These are phyloP conservation scores for Zasmidium cellare DNA, from an alignment of 2,329 filamentous ascomycete genomes.

Conservation along the genomic window DNA sequence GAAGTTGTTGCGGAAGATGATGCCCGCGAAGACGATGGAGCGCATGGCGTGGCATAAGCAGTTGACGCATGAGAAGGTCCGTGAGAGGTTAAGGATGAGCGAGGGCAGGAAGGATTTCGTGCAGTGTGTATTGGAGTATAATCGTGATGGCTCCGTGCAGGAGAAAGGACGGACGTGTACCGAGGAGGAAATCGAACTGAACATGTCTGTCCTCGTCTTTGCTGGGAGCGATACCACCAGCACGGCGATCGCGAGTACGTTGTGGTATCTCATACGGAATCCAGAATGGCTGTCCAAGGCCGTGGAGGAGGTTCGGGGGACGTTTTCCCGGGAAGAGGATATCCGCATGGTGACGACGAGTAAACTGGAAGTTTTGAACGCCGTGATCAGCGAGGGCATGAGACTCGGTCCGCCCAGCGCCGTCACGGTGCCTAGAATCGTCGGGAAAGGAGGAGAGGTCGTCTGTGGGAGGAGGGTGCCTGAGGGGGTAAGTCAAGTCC, in stretches of 20 bases:
- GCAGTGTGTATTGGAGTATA: conserved; percentile 5
- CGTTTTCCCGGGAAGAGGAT: not conserved
- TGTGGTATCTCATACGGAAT: conserved; percentile 4
- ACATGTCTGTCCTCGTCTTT: conserved; percentile 7
- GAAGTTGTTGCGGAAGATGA: not conserved
- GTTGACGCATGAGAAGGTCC: conserved; percentile 3
- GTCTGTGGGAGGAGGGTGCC: conserved; percentile 7
- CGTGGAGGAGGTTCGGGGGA: not conserved
- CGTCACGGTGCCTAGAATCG: conserved; percentile 2
- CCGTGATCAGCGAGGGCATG: conserved; percentile 4
- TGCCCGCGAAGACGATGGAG: conserved; percentile 1
- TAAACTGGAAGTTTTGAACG: conserved; percentile 2
- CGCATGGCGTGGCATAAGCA: conserved; percentile 2
- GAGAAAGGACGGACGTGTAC: not conserved
- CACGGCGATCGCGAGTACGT: conserved; percentile 2
- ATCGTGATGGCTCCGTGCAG: not conserved
- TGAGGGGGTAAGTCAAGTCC: conserved; percentile 4
- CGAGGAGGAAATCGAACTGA: not conserved
- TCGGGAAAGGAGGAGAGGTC: conserved; percentile 1
- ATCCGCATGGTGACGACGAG: not conserved
- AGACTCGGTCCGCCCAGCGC: conserved; percentile 3
- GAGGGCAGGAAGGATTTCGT: conserved; percentile 6
- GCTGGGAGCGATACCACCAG: conserved; percentile 7
- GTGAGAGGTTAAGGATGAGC: not conserved
- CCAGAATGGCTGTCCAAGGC: not conserved